A percentile compares a stretch with the other conserved stretches of the same genome.
phyloP scores from a whole-genome alignment of 1,284 basidiomycete genomes.

The Chondrostereum purpureum region DNA sequence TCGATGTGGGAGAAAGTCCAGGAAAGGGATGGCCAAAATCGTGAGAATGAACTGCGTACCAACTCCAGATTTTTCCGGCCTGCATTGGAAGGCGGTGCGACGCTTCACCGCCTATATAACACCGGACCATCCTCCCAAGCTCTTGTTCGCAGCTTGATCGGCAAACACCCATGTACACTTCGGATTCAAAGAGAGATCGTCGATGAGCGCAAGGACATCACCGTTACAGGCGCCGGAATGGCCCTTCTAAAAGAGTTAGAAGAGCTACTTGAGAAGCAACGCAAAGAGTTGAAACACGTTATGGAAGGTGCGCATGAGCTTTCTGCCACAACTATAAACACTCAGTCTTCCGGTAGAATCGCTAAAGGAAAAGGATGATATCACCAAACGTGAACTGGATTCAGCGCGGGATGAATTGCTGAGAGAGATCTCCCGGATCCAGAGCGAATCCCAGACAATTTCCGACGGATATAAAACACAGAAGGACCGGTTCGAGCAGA shows the following conservation, averaged over 20 bases:
- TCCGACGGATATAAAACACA: not conserved
- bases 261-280: constrained; percentile 29
- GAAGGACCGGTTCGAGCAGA: not conserved
- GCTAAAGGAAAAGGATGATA: not conserved
- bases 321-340: no score
- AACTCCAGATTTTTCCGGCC: constrained; percentile 32
- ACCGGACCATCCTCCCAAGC: constrained; percentile 21
- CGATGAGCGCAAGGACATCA: constrained; percentile 26
- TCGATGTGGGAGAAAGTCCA: constrained; percentile 38
- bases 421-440: not conserved
- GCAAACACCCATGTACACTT: constrained; percentile 20
- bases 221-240: constrained; percentile 27
- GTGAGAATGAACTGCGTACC: constrained; percentile 27
- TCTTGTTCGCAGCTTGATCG: constrained; percentile 26
- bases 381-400: not conserved
- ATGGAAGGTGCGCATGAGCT: not conserved
- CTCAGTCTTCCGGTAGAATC: not conserved
- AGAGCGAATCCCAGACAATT: not conserved
- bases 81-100: constrained; percentile 31
- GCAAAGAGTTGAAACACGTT: constrained; percentile 25
- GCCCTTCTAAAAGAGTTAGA: constrained; percentile 25
- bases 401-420: not conserved
- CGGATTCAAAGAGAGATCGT: constrained; percentile 21
- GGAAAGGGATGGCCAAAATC: constrained; percentile 25
- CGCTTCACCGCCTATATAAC: constrained; percentile 27